Percentiles rank a stretch among this genome's conserved stretches.
Evolutionary conservation across 495 filamentous ascomycete genomes (phyloP).

Genomic region (Podospora sp.): DNA sequence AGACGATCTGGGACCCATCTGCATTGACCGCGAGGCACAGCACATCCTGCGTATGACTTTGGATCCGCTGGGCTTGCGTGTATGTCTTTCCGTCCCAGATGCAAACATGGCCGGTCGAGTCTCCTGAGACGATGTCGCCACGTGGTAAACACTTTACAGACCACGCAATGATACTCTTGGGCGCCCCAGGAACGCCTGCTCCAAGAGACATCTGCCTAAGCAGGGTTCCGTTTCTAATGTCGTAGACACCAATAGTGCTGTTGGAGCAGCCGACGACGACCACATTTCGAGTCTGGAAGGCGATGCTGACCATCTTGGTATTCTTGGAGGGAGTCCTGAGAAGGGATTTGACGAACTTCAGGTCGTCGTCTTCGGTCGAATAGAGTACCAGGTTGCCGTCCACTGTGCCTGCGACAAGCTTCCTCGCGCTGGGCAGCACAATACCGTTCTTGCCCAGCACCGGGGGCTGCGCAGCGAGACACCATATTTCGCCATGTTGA

Average conservation of each 20-base stretch:
- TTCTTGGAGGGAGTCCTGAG: conserved; percentile 75
- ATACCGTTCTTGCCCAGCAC: conserved; percentile 20
- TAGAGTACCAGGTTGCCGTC: conserved; percentile 87
- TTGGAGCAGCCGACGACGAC: conserved; percentile 91
- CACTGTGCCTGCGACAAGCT: conserved; percentile 85
- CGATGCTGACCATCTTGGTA: conserved; percentile 82
- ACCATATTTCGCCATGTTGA: conserved; percentile 96
- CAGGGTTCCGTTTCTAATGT: conserved; percentile 74
- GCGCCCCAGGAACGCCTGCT: conserved; percentile 69
- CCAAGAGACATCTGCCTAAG: conserved; percentile 84
- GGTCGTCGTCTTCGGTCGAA: conserved; percentile 78
- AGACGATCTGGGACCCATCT: conserved; percentile 84
- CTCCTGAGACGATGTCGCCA: conserved; percentile 89
- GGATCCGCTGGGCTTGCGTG: conserved; percentile 79
- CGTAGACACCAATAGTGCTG: conserved; percentile 86
- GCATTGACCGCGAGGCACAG: conserved; percentile 77
- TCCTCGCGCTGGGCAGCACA: conserved; percentile 31
- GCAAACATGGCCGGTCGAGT: conserved; percentile 88
- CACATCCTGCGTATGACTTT: conserved; percentile 86
- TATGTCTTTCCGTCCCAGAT: conserved; percentile 95
- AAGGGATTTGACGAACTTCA: conserved; percentile 71
- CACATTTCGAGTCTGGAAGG: conserved; percentile 80
- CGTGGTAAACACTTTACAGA: conserved; percentile 82
- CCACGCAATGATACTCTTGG: conserved; percentile 89
- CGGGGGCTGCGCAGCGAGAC: conserved; percentile 82